phyloP scores from a whole-genome alignment of 2,329 filamentous ascomycete species.

The Rugonectria rugulosa region DNA sequence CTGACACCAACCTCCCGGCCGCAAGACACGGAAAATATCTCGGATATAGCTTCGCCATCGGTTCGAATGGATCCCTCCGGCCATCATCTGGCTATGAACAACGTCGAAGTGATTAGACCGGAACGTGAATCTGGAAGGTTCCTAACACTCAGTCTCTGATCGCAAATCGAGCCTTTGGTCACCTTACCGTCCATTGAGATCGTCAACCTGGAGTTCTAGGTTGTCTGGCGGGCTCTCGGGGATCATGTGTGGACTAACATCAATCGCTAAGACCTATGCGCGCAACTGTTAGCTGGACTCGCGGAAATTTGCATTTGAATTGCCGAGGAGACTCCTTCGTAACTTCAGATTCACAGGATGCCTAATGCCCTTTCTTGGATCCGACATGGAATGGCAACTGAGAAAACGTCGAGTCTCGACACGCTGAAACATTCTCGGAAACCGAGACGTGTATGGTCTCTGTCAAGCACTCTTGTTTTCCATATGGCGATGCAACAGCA shows the following conservation, averaged over 20 bases:
- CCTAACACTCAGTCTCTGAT: slow-evolving; percentile 12
- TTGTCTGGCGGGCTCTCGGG: slow-evolving; percentile 71
- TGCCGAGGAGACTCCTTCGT: neutral
- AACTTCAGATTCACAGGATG: neutral
- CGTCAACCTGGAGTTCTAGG: slow-evolving; percentile 75
- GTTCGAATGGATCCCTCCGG: slow-evolving; percentile 73
- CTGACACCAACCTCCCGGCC: slow-evolving; percentile 83
- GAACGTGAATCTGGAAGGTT: slow-evolving; percentile 66
- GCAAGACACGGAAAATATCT: slow-evolving; percentile 77
- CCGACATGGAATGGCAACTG: too few species aligned
- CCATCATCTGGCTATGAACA: slow-evolving; percentile 78
- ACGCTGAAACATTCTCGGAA: too few species aligned
- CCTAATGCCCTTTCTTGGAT: neutral
- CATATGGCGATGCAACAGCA: neutral
- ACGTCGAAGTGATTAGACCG: slow-evolving; percentile 78
- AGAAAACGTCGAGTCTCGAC: too few species aligned
- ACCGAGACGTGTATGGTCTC: too few species aligned
- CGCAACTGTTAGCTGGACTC: slow-evolving; percentile 2
- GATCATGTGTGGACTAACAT: slow-evolving; percentile 74
- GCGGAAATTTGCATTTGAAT: neutral
- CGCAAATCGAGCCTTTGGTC: neutral
- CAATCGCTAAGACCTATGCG: slow-evolving; percentile 72
- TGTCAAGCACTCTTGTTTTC: too few species aligned
- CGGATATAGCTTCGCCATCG: slow-evolving; percentile 80
- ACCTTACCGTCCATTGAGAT: slow-evolving; percentile 69